Evolutionary conservation across 2,329 filamentous ascomycete genomes (phyloP).

Genomic region (Clarireedia hainanense): DNA sequence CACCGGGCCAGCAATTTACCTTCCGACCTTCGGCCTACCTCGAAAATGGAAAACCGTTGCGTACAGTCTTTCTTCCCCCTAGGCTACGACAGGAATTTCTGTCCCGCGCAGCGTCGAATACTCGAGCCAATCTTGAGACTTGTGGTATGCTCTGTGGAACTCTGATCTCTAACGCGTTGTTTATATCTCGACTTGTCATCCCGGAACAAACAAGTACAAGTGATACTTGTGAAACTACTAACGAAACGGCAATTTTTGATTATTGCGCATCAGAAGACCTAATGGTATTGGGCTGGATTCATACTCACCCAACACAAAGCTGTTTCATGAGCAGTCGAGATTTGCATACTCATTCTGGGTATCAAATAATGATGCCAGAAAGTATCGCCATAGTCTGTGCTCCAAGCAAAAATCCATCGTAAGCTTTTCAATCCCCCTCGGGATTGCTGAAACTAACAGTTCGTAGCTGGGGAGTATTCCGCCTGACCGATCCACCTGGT

Average conservation of each 20-base stretch:
- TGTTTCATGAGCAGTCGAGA: constrained; percentile 97
- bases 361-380: constrained; percentile 94
- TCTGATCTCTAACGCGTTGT: constrained; percentile 85
- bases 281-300: constrained; percentile 62
- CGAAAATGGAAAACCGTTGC: constrained; percentile 79
- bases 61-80: constrained; percentile 79
- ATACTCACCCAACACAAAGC: constrained; percentile 92
- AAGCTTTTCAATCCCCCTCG: constrained; percentile 31
- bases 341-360: constrained; percentile 86
- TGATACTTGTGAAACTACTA: constrained; percentile 91
- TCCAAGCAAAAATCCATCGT: constrained; percentile 70
- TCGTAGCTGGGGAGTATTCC: constrained; percentile 77
- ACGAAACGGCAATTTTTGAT: constrained; percentile 77
- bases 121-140: constrained; percentile 75
- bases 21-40: constrained; percentile 82
- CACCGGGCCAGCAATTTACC: constrained; percentile 42
- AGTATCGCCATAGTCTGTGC: constrained; percentile 96
- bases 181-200: constrained; percentile 81
- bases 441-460: constrained; percentile 7
- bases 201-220: constrained; percentile 84
- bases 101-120: constrained; percentile 66
- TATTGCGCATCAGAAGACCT: constrained; percentile 50
- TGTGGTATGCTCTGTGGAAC: constrained; percentile 92
- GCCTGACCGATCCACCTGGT: constrained; percentile 87
- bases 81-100: constrained; percentile 70